Evolutionary conservation across 106 monocot genomes (phyloP), one percentile per base, ranked within the genome.

Genomic region (Gastrodia elata): DNA sequence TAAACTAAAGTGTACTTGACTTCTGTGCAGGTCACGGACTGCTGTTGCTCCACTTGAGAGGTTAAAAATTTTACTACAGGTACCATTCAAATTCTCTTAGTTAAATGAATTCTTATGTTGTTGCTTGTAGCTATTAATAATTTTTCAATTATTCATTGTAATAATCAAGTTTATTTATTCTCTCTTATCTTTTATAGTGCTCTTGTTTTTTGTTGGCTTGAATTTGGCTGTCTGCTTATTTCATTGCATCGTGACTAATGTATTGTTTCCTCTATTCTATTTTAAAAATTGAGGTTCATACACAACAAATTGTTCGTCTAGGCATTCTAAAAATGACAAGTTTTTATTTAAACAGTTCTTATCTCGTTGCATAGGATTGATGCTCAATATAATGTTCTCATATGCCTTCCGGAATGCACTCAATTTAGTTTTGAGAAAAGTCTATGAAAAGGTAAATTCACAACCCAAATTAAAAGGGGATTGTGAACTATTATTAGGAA

Each of bases 1-100:
- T 61, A 61, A 61, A 33, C 32, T 10, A 61, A 61, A 61, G 20
- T 5, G 52, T 52, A 4, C 52, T n/a, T 32, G 61, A 61, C 2
- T 67, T 28, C 38, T 65, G 4, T 73, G 68, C 82, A 86, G 86
- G 65, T 86, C 86, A 65, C 71, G 86, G 28, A 86, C 86, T 79
- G 86, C 86, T 77, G 86, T 86, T 79, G 86, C 86, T 48, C 86
- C 86, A 37, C 86, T 86, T 73, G 86, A 86, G 82, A 76, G 86
- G 14, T 71, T 86, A 42, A 86, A 86, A 71, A 86, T 86, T 61
- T 71, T 86, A 57, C 79, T 86, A 68, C 86, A 86, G 86, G 86
- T 86, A 10, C 32, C 6, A 18, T 75, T 72, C 71, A 61, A 1
- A 72, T 70, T 8, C 35, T 14, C 8, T 43, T 13, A 20, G 16